Conservation (phyloP, 768 basidiomycete species). For the Boletus rubroflammeus region DNA sequence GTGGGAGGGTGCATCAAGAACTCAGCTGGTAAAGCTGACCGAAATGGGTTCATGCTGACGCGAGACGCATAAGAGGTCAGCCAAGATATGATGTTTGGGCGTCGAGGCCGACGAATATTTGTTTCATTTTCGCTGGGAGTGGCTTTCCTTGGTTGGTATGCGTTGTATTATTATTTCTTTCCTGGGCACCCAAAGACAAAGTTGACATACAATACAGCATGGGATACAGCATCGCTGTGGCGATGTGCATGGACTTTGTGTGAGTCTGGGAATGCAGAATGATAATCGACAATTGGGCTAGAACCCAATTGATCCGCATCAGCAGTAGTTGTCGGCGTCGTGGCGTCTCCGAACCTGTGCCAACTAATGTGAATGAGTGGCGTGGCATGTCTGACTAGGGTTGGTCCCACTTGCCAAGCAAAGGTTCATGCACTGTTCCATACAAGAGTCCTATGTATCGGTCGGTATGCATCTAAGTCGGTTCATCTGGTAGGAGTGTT, state of each 20-base stretch:
- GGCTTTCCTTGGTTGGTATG: background rate
- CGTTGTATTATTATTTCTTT: background rate
- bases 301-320: no score
- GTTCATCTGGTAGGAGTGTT: background rate
- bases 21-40: background rate
- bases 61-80: background rate
- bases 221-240: no score
- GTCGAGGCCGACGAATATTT: background rate
- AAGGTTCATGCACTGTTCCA: no score
- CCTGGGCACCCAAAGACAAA: background rate
- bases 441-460: background rate
- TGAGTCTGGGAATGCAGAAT: background rate
- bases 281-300: background rate
- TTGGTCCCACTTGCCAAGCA: background rate
- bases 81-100: background rate
- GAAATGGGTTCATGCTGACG: background rate
- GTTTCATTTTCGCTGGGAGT: background rate
- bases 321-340: no score
- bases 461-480: no score
- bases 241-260: background rate
- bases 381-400: background rate
- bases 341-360: background rate
- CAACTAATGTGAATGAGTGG: background rate
- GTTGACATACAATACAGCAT: no score
- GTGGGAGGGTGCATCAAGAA: conserved; percentile 7